Base-by-base conservation (phyloP, 768 basidiomycete species). In the Auricularia sp. region DNA sequence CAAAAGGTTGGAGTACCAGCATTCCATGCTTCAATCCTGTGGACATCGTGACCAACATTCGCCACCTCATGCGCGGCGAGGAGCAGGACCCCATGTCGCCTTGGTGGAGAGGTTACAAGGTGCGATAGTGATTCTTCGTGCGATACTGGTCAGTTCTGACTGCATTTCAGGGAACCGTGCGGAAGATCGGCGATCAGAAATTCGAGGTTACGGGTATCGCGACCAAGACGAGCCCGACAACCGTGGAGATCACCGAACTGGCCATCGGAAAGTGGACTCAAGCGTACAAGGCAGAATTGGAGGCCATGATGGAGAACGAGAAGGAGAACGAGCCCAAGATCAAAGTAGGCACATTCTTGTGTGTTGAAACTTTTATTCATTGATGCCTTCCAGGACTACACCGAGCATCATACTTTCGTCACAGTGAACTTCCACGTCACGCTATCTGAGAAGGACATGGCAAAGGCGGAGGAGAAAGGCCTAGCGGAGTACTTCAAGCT, bases 181-280 rank as follows among this genome's bases (percentile, higher is more conserved):
- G 86, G 77, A 83, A 83, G 67, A 81, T 83, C 39, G 83, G 82
- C 39, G 94, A 94, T 69, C 85, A 94, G 80, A 96, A 90, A 76
- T 94, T 89, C 73, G 89, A 90, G 39, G 86, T 92, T 47, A 77
- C 78, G 39, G 97, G 97, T 62, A 71, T 88, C 58, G 83, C 83
- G 62, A 82, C 77, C 37, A 94, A 94, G 79, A 70, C 90, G 72
- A 86, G 90, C 73, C 89, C 91, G 67, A 88, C 85, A n/a, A 96
- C 94, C 0, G 81, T 99, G 58, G 92, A 97, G 76, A 89, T 99
- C 73, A 94, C 89, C 34, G 97, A 99, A 75, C 77, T 99, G 51
- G 97, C 97, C 2, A 89, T 99, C 66, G 89, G 95, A 71, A 88
- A 85, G 70, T 99, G 97, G 97, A 99, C 96, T 1, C 85, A 90